Conservation (phyloP, 2,329 filamentous ascomycete species). For the Nigrograna mackinnonii region DNA sequence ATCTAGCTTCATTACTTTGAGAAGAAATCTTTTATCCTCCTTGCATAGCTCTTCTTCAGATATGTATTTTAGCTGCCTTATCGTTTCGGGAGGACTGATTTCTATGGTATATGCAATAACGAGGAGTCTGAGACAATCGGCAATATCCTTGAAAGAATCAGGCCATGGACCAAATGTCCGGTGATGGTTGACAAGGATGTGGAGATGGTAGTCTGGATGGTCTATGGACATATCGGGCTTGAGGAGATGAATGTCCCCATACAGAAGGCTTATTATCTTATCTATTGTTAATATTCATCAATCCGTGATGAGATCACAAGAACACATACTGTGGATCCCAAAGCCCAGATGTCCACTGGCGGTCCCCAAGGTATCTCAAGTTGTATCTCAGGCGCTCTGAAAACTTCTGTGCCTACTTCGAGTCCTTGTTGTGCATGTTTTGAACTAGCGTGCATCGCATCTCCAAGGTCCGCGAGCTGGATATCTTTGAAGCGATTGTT, state of each 20-base stretch:
- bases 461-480: conserved; percentile 30
- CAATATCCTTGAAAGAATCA: conserved; percentile 12
- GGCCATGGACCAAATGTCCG: conserved; percentile 20
- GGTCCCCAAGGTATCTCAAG: conserved; percentile 23
- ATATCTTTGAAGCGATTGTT: conserved; percentile 28
- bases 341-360: conserved; percentile 42
- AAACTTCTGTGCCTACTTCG: conserved; percentile 37
- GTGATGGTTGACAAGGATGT: conserved; percentile 16
- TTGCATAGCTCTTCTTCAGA: neutral
- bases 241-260: conserved; percentile 20
- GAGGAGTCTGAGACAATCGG: conserved; percentile 1
- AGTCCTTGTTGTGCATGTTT: conserved; percentile 7
- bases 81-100: conserved; percentile 1
- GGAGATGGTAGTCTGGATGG: conserved; percentile 11
- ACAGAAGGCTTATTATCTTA: conserved; percentile 23
- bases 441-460: conserved; percentile 15
- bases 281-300: neutral
- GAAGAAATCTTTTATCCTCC: conserved; percentile 26
- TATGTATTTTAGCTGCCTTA: conserved; percentile 4
- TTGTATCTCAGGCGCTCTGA: conserved; percentile 36
- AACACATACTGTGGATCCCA: conserved; percentile 34
- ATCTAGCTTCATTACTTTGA: conserved; percentile 47
- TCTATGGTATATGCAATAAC: conserved; percentile 3
- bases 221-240: conserved; percentile 14
- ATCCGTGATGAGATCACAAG: no score